phyloP scores from a whole-genome alignment of 1,284 basidiomycete species.

The Trichosporon ovoides region DNA sequence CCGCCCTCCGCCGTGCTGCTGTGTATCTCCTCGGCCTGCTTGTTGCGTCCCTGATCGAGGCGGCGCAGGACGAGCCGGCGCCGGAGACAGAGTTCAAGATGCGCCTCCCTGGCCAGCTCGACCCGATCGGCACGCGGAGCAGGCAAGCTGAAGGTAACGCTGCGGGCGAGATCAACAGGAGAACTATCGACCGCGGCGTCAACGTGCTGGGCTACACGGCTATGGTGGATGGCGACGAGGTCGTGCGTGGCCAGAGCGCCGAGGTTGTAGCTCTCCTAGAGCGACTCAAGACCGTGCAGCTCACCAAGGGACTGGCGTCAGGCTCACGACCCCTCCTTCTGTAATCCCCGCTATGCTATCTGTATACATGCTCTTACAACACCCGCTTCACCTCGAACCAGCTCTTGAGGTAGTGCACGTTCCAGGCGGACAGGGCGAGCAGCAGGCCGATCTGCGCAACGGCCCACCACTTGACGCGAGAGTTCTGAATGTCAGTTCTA shows the following conservation, averaged over 20 bases:
- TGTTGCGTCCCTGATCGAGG: conserved; percentile 50
- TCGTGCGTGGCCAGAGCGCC: conserved; percentile 73
- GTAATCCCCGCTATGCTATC: background rate
- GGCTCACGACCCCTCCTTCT: background rate
- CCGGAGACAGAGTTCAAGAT: conserved; percentile 14
- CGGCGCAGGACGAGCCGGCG: conserved; percentile 5
- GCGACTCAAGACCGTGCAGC: conserved; percentile 8
- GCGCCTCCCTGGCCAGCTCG: conserved; percentile 15
- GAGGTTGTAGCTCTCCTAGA: conserved; percentile 52
- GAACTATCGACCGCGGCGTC: conserved; percentile 54
- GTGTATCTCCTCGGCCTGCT: conserved; percentile 69
- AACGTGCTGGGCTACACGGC: conserved; percentile 66
- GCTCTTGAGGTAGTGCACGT: conserved; percentile 95
- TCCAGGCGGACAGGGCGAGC: conserved; percentile 88
- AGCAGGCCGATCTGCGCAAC: conserved; percentile 82
- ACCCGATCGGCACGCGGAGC: background rate
- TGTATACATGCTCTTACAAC: conserved; percentile 53
- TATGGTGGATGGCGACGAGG: conserved; percentile 64
- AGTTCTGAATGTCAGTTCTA: conserved; percentile 54
- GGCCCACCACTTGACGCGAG: conserved; percentile 98
- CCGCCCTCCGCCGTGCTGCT: conserved; percentile 73
- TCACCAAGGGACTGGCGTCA: background rate
- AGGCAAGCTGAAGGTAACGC: conserved; percentile 35
- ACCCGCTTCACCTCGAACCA: conserved; percentile 89
- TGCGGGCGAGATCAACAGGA: background rate